Conservation (phyloP, 2,329 filamentous ascomycete species). For the Calonectria naviculata region DNA sequence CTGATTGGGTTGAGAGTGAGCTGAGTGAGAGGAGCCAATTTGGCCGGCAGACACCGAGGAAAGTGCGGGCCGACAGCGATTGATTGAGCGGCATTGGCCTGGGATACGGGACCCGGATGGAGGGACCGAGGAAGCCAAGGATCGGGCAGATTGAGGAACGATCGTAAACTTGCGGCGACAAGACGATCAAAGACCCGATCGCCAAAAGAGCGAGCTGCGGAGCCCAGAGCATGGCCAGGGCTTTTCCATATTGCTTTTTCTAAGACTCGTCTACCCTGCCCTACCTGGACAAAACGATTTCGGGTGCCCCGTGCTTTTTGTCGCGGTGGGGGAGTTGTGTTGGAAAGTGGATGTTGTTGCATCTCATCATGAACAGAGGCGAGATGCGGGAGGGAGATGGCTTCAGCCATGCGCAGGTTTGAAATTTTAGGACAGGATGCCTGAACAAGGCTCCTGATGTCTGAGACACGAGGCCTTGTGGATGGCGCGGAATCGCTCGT, state of each 20-base stretch:
- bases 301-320: background rate
- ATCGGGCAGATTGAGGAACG: background rate
- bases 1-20: background rate
- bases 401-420: background rate
- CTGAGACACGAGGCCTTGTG: background rate
- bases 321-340: background rate
- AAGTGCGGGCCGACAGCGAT: background rate
- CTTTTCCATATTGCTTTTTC: background rate
- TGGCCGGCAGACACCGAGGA: background rate
- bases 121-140: background rate
- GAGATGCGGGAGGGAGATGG: slow-evolving; percentile 1
- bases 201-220: background rate
- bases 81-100: background rate
- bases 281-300: background rate
- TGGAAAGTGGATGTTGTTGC: background rate
- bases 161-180: background rate
- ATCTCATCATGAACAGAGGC: background rate
- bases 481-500: background rate
- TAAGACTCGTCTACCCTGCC: background rate
- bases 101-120: too few species aligned
- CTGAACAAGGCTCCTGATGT: background rate
- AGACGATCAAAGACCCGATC: background rate
- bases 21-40: background rate
- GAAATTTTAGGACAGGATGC: background rate
- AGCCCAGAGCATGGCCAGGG: background rate